Evolutionary conservation across 78 protist species (phyloP).

Genomic region (Dictyostelium capitatum): DNA sequence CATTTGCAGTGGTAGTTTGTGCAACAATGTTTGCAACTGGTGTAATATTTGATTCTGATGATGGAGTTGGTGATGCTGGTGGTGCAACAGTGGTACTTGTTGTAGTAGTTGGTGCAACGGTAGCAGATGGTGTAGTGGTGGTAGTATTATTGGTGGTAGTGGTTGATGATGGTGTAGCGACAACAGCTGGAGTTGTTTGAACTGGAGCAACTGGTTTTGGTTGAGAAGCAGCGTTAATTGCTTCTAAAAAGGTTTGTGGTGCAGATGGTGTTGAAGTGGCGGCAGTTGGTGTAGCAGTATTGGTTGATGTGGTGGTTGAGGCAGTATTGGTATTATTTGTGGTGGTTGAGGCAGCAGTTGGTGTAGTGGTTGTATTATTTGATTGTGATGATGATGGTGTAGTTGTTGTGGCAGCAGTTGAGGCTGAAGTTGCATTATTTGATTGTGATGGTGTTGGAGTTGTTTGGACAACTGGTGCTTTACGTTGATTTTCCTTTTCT

Average conservation of each 20-base stretch:
- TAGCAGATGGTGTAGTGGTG: not conserved
- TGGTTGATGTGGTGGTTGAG: conserved; percentile 24
- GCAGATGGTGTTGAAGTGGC: conserved; percentile 24
- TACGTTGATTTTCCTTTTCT: not conserved
- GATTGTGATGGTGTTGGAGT: not conserved
- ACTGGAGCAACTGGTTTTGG: conserved; percentile 27
- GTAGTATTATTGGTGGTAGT: not conserved
- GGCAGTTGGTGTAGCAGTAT: conserved; percentile 1
- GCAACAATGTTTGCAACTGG: not conserved
- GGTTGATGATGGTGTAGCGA: not conserved
- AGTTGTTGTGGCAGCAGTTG: not conserved
- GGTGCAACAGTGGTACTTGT: not conserved
- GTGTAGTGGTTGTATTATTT: not conserved
- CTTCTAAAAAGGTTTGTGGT: not conserved
- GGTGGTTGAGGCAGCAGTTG: conserved; percentile 4
- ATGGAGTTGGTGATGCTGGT: conserved; percentile 4
- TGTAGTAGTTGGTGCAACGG: conserved; percentile 1
- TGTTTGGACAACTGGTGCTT: not conserved
- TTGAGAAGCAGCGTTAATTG: conserved; percentile 10
- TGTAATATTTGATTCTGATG: not conserved
- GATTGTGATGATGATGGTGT: not conserved
- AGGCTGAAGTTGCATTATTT: not conserved
- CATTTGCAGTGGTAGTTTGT: not conserved
- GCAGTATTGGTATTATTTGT: not conserved
- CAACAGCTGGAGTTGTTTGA: not conserved